Conservation (phyloP, 371 early-diverging fungal genomes). For the Encephalitozoon hellem region DNA sequence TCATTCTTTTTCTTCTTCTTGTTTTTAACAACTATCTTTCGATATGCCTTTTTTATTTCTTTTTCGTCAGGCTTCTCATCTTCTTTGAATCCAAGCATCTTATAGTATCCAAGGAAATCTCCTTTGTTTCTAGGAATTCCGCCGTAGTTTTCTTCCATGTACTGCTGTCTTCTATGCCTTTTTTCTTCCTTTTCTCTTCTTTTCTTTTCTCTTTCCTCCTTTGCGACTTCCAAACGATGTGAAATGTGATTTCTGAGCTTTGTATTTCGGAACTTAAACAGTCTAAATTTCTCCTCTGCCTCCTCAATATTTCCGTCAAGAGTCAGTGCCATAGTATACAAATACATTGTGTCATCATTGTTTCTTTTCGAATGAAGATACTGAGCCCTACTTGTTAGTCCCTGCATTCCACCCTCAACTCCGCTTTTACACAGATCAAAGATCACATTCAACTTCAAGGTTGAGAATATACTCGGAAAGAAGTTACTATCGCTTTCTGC, state of each 20-base stretch:
- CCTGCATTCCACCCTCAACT: neutral
- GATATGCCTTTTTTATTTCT: slow-evolving; percentile 44
- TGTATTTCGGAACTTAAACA: neutral
- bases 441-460: neutral
- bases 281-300: slow-evolving; percentile 1
- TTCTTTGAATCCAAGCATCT: slow-evolving; percentile 35
- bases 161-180: slow-evolving; percentile 1
- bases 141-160: slow-evolving; percentile 1
- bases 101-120: slow-evolving; percentile 55
- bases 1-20: slow-evolving; percentile 6
- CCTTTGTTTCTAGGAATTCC: slow-evolving; percentile 19
- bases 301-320: neutral
- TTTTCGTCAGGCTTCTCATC: neutral
- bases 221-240: slow-evolving; percentile 15
- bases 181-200: slow-evolving; percentile 24
- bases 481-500: slow-evolving; percentile 1
- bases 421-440: neutral
- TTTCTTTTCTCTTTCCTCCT: slow-evolving; percentile 26
- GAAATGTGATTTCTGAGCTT: neutral
- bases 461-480: slow-evolving; percentile 4
- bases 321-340: neutral
- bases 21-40: slow-evolving; percentile 20
- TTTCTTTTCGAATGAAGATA: neutral
- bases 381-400: neutral
- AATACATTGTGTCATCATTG: slow-evolving; percentile 3